Conservation (phyloP, 352 stramenopile genomes). For the Globisporangium takayamanum region DNA sequence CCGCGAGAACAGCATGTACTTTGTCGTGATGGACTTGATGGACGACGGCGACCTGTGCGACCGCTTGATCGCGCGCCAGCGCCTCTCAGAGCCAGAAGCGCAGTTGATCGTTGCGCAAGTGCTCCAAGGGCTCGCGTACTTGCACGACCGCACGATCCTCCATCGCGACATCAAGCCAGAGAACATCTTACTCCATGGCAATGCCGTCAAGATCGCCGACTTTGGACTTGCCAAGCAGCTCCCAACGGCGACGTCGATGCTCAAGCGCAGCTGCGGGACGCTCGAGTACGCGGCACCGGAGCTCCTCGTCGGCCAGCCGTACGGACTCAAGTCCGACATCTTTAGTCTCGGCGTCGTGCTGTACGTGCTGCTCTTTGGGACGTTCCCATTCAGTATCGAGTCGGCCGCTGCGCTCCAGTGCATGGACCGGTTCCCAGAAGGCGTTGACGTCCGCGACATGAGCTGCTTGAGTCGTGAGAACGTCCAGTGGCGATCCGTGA, state of each 20-base stretch:
- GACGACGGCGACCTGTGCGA: conserved; percentile 74
- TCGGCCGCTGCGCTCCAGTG: conserved; percentile 56
- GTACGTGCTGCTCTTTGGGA: conserved; percentile 73
- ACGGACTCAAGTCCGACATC: conserved; percentile 72
- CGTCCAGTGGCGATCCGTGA: conserved; percentile 51
- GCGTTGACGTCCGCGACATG: conserved; percentile 75
- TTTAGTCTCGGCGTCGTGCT: conserved; percentile 77
- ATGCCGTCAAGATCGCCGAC: conserved; percentile 68
- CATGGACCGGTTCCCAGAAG: conserved; percentile 53
- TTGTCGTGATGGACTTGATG: conserved; percentile 81
- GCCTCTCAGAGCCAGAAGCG: conserved; percentile 44
- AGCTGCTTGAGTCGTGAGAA: conserved; percentile 59
- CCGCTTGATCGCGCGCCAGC: conserved; percentile 55
- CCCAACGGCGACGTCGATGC: conserved; percentile 29
- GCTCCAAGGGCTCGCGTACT: conserved; percentile 45
- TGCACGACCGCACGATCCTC: conserved; percentile 58
- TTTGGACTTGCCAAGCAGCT: conserved; percentile 76
- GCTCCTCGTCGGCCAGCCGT: conserved; percentile 53
- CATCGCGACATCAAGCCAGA: conserved; percentile 79
- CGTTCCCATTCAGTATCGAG: conserved; percentile 74
- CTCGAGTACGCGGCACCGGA: conserved; percentile 75
- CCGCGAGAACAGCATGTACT: conserved; percentile 62
- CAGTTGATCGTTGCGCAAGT: conserved; percentile 60
- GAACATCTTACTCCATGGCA: conserved; percentile 73
- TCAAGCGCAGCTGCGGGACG: conserved; percentile 65